Evolutionary conservation across 2,329 filamentous ascomycete species (phyloP).

Genomic region (Penicillium sp.): DNA sequence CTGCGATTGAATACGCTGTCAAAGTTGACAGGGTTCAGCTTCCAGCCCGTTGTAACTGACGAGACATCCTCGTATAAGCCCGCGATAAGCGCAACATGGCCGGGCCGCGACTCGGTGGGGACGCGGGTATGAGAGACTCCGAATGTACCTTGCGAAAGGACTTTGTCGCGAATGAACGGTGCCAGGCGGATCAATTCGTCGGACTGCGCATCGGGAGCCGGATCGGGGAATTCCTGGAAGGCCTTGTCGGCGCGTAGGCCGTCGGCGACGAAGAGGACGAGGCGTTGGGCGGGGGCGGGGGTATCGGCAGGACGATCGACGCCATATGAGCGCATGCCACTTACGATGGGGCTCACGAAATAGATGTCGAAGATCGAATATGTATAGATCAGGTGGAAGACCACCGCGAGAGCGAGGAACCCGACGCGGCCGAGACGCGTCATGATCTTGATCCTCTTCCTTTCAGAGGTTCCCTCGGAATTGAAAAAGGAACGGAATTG

Average conservation of each 20-base stretch:
- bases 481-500: conserved; percentile 22
- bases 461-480: conserved; percentile 2
- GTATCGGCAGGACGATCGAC: conserved; percentile 60
- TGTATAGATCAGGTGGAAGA: conserved; percentile 92
- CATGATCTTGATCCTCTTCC: conserved; percentile 32
- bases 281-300: conserved; percentile 78
- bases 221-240: conserved; percentile 89
- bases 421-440: conserved; percentile 66
- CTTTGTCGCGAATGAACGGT: conserved; percentile 84
- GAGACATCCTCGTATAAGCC: conserved; percentile 98
- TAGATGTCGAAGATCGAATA: conserved; percentile 98
- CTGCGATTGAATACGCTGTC: conserved; percentile 98
- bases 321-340: conserved; percentile 82
- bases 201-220: conserved; percentile 55
- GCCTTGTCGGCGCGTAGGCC: conserved; percentile 96
- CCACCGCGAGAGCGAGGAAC: conserved; percentile 82
- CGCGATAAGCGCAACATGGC: conserved; percentile 94
- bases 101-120: conserved; percentile 91
- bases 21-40: conserved; percentile 96
- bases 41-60: conserved; percentile 95
- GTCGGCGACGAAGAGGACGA: conserved; percentile 96
- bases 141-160: conserved; percentile 88
- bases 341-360: conserved; percentile 95
- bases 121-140: conserved; percentile 96
- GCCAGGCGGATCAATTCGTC: conserved; percentile 70